Base-by-base conservation (phyloP, 1,139 yeast genomes). In the Schwanniomyces etchellsii region DNA sequence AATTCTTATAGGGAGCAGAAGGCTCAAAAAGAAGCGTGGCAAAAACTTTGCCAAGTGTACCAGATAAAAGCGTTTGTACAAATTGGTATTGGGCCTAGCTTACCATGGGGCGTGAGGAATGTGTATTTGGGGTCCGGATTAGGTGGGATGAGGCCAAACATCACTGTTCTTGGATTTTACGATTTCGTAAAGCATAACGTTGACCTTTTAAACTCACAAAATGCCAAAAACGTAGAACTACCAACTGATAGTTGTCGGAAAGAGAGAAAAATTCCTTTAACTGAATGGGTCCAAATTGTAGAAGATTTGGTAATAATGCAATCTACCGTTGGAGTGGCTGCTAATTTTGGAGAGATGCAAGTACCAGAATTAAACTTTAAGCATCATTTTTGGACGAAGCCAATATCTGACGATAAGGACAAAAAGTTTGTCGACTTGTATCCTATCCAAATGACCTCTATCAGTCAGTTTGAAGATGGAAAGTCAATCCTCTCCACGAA, bases 71-170 rank as follows among this genome's bases (percentile, higher is more conserved):
- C 96, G 0, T 91, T 91, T 65, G 91, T 91, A 3, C 98, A 91
- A 50, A 77, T 91, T 31, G 88, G 91, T 1, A 70, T 88, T 10
- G 95, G 95, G 0, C 91, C 96, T 0, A 72, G 82, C 2, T 66
- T 91, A 24, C 81, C 88, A 0, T 89, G 97, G 96, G 97, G 98
- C n/a, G 94, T 86, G 0, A 64, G 97, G 36, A 89, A 91, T 50
- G 88, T 91, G 11, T 88, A 77, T 36, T 56, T 89, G 39, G 96
- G 96, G 0, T 83, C 95, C 3, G 98, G 98, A 0, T 63, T 91
- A 14, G 98, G 98, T 4, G 96, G 96, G 10, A 91, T 91, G 97
- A 81, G 76, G 45, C 98, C 98, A 2, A 91, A 91, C 50, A 88
- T 91, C 33, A 86, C 96, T 0, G 95, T 91, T 0, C 43, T 89